These are phyloP conservation scores for Leishmania gerbilli DNA, from an alignment of 208 protist species.

Conservation along the genomic window DNA sequence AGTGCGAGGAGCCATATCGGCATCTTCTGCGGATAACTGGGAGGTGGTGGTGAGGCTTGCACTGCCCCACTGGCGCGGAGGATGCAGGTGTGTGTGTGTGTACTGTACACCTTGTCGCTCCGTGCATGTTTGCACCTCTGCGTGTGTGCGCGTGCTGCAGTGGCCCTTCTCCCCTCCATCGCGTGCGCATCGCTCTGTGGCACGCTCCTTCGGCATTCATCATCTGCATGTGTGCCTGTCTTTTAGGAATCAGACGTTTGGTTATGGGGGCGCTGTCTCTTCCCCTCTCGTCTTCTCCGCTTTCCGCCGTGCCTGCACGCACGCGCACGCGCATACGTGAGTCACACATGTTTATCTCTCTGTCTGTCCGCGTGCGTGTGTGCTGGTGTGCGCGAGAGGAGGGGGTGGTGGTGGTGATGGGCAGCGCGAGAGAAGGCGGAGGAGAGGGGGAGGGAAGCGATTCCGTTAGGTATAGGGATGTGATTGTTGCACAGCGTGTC, in stretches of 20 bases:
- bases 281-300: not conserved
- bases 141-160: not conserved
- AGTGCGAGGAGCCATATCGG: not conserved
- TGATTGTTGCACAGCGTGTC: not conserved
- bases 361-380: not conserved
- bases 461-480: conserved; percentile 1
- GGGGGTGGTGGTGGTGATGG: not conserved
- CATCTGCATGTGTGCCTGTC: not conserved
- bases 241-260: conserved; percentile 6
- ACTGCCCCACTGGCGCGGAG: not conserved
- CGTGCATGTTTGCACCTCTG: not conserved
- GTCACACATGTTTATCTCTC: not conserved
- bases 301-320: not conserved
- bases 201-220: not conserved
- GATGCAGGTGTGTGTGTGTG: not conserved
- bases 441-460: not conserved
- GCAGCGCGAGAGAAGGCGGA: not conserved
- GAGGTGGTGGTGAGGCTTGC: not conserved
- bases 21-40: not conserved
- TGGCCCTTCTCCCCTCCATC: not conserved
- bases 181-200: not conserved
- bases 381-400: not conserved
- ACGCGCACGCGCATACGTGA: not conserved
- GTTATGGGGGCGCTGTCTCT: not conserved
- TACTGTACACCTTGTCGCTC: not conserved